Percentiles rank a stretch among this genome's conserved stretches.
Conservation (phyloP, 371 early-diverging fungal genomes). For the Phascolomyces articulosus region DNA sequence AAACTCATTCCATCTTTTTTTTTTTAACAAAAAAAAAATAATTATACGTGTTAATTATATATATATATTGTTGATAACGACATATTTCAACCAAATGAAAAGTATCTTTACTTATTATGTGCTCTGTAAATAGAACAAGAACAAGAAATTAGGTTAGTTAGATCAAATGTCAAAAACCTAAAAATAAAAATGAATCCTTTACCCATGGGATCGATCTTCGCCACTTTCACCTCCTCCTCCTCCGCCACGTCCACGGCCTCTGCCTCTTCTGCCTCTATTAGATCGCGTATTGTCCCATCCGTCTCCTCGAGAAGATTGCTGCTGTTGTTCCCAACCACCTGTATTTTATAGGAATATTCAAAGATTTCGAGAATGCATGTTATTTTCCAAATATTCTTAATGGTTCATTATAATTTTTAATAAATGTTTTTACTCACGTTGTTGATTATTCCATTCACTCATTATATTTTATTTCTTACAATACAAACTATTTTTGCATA, state of each 20-base stretch:
- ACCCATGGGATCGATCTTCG: not conserved
- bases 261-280: not conserved
- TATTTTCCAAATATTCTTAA: no score
- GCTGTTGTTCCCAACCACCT: not conserved
- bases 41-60: not conserved
- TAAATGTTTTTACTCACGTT: not conserved
- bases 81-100: no score
- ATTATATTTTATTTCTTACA: not conserved
- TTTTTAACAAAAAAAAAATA: no score
- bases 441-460: not conserved
- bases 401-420: no score
- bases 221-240: slow-evolving; percentile 1
- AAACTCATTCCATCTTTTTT: slow-evolving; percentile 2
- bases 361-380: no score
- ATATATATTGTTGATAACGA: not conserved
- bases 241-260: slow-evolving; percentile 1
- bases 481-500: not conserved
- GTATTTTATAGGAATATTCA: no score
- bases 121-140: no score
- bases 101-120: no score
- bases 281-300: not conserved
- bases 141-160: no score
- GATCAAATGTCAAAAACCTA: not conserved
- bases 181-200: not conserved
- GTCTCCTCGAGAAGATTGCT: not conserved